Percentiles rank a stretch among this genome's conserved stretches.
These are phyloP conservation scores for Pelargonium cotyledonis DNA, from an alignment of 441 rosid genomes.

Conservation along the genomic window DNA sequence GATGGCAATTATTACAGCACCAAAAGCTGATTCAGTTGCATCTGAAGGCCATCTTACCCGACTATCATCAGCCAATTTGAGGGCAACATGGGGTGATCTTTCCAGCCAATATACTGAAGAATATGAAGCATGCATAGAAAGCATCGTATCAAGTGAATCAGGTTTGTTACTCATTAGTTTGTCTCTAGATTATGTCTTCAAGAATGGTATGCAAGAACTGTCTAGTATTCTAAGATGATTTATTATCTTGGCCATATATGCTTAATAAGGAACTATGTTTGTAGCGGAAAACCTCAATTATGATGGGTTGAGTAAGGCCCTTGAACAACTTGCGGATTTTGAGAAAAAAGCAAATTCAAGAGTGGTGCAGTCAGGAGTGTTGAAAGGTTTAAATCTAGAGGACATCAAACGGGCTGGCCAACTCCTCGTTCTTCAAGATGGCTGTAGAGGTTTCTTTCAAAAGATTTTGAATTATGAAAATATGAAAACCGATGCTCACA, in stretches of 20 bases:
- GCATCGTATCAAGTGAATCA: slow-evolving; percentile 49
- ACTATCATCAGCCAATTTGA: slow-evolving; percentile 70
- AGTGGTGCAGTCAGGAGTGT: slow-evolving; percentile 71
- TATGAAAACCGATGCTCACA: slow-evolving; percentile 48
- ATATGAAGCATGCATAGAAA: slow-evolving; percentile 82
- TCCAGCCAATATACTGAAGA: slow-evolving; percentile 82
- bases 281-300: slow-evolving; percentile 58
- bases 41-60: slow-evolving; percentile 46
- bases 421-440: slow-evolving; percentile 67
- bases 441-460: slow-evolving; percentile 63
- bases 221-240: background rate
- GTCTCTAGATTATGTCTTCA: too few species aligned
- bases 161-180: slow-evolving; percentile 30
- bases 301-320: slow-evolving; percentile 53
- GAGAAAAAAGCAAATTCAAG: slow-evolving; percentile 71
- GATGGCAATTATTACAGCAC: slow-evolving; percentile 87
- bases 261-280: slow-evolving; percentile 18
- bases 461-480: slow-evolving; percentile 43
- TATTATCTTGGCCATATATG: background rate
- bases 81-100: slow-evolving; percentile 67
- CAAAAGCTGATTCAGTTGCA: slow-evolving; percentile 58
- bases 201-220: too few species aligned
- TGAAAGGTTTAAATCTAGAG: slow-evolving; percentile 70
- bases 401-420: slow-evolving; percentile 84
- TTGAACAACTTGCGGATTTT: slow-evolving; percentile 63